Conservation (phyloP, 2,329 filamentous ascomycete species). For the Periconia macrospinosa region DNA sequence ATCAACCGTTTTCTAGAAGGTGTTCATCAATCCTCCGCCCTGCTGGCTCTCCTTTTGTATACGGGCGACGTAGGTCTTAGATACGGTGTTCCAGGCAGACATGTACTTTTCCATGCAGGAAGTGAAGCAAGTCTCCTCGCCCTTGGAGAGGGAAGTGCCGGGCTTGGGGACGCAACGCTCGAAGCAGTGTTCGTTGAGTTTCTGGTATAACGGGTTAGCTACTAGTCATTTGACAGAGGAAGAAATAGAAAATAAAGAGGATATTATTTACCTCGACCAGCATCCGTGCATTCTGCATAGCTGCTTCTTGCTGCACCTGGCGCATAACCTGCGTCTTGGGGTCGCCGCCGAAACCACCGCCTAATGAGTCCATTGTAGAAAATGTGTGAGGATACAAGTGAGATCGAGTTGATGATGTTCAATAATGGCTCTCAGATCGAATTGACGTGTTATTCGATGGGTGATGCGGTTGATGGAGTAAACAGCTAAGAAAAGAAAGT, state of each 20-base stretch:
- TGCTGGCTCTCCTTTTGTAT: slow-evolving; percentile 47
- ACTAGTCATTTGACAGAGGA: neutral
- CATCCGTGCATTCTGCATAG: slow-evolving; percentile 54
- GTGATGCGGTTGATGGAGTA: slow-evolving; percentile 3
- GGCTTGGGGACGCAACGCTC: slow-evolving; percentile 58
- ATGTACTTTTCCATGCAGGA: slow-evolving; percentile 61
- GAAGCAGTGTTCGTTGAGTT: slow-evolving; percentile 61
- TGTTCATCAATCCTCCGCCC: slow-evolving; percentile 6
- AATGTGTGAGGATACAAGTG: neutral
- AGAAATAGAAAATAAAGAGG: slow-evolving; percentile 1
- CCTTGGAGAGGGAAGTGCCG: slow-evolving; percentile 52
- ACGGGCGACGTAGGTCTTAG: slow-evolving; percentile 52
- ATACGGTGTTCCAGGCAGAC: slow-evolving; percentile 55
- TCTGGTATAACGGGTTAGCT: slow-evolving; percentile 45
- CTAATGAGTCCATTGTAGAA: slow-evolving; percentile 36
- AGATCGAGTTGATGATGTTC: no score
- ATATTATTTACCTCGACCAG: slow-evolving; percentile 49
- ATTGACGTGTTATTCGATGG: neutral
- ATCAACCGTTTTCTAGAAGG: slow-evolving; percentile 2
- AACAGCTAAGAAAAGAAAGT: slow-evolving; percentile 18
- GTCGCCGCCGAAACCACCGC: slow-evolving; percentile 42
- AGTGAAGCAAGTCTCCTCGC: slow-evolving; percentile 54
- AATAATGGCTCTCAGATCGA: neutral
- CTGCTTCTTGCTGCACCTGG: slow-evolving; percentile 56
- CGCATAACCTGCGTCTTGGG: slow-evolving; percentile 54